Percentiles rank a stretch among this genome's conserved stretches.
These are phyloP conservation scores for Sarocladiaceae sp. DNA, from an alignment of 2,329 filamentous ascomycete species.

Conservation along the genomic window DNA sequence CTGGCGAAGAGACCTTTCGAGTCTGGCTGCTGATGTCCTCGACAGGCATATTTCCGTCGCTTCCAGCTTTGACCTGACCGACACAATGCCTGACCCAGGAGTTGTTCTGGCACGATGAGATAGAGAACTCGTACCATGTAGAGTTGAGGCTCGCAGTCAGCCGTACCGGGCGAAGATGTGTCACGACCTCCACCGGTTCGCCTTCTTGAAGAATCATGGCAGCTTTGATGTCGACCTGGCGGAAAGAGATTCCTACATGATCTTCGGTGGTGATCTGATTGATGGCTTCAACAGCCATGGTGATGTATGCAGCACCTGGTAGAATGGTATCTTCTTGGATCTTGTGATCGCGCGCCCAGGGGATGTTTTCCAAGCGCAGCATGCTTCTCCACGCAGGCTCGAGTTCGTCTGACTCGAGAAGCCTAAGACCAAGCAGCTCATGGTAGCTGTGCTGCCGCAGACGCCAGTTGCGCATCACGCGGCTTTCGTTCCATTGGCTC, in stretches of 20 bases:
- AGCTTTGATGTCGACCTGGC: not conserved
- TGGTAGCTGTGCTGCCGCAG: slow-evolving; percentile 14
- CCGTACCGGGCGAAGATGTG: not conserved
- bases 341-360: slow-evolving; percentile 26
- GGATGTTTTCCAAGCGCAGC: slow-evolving; percentile 15
- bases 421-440: slow-evolving; percentile 19
- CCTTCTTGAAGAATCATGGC: not conserved
- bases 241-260: not conserved
- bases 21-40: not conserved
- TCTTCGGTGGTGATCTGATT: slow-evolving; percentile 2
- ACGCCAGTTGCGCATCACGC: slow-evolving; percentile 10
- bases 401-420: slow-evolving; percentile 1
- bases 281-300: slow-evolving; percentile 21
- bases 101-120: not conserved
- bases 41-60: not conserved
- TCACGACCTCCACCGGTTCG: not conserved
- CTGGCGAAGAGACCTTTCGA: not conserved
- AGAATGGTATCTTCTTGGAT: slow-evolving; percentile 24
- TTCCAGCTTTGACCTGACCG: not conserved
- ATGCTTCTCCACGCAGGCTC: slow-evolving; percentile 17
- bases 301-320: slow-evolving; percentile 29
- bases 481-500: slow-evolving; percentile 22
- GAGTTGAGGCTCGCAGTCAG: not conserved
- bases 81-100: not conserved
- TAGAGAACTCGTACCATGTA: slow-evolving; percentile 3